Evolutionary conservation across 345 rosid genomes (phyloP).

Genomic region (Rhodamnia argentea): DNA sequence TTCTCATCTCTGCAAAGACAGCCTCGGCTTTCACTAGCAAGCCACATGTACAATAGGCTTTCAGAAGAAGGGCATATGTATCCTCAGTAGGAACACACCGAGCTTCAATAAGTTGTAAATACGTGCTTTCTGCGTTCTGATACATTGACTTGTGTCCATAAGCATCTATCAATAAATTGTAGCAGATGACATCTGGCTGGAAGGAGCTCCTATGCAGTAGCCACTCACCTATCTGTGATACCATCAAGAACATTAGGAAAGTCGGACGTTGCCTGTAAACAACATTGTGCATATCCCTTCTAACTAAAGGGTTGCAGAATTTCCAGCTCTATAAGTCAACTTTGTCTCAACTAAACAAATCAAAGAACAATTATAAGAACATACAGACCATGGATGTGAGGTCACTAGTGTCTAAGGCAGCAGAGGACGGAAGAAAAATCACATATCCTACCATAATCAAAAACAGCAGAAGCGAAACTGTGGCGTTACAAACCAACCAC

Average conservation of each 20-base stretch:
- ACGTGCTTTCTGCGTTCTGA: constrained; percentile 60
- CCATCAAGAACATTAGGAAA: background rate
- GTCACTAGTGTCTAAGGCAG: background rate
- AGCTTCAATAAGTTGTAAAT: constrained; percentile 66
- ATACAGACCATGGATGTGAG: background rate
- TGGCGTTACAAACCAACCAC: background rate
- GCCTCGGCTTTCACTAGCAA: constrained; percentile 61
- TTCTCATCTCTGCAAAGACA: constrained; percentile 67
- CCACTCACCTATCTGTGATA: constrained; percentile 73
- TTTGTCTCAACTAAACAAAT: background rate
- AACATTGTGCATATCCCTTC: background rate
- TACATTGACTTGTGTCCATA: constrained; percentile 58
- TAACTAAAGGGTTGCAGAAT: background rate
- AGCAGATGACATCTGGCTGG: constrained; percentile 72
- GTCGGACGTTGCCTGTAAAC: background rate
- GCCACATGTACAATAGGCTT: constrained; percentile 60
- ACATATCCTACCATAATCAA: background rate
- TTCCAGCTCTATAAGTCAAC: background rate
- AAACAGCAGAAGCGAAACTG: background rate
- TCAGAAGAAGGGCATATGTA: constrained; percentile 81
- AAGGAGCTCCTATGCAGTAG: constrained; percentile 70
- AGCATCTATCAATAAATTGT: constrained; percentile 85
- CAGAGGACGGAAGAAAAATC: background rate
- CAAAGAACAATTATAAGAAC: background rate
- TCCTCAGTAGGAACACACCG: constrained; percentile 82